A percentile compares a stretch with the other conserved stretches of the same genome.
Conservation (phyloP, 495 filamentous ascomycete species). For the Friedmanniomyces endolithicus region DNA sequence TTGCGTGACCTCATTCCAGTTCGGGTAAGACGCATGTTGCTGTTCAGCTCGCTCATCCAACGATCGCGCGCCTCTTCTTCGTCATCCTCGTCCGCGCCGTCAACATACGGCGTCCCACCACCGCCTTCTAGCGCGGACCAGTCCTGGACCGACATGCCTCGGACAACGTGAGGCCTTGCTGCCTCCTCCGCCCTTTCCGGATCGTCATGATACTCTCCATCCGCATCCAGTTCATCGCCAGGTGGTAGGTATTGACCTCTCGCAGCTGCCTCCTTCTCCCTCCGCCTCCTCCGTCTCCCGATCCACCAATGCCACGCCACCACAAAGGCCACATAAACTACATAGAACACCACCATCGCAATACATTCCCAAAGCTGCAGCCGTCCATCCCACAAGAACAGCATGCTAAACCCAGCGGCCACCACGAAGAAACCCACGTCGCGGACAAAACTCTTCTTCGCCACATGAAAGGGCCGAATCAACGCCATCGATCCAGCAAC, state of each 20-base stretch:
- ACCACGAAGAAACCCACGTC: slow-evolving; percentile 91
- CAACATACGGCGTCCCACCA: not conserved
- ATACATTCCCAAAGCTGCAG: slow-evolving; percentile 80
- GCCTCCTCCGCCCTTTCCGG: slow-evolving; percentile 46
- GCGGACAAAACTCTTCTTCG: slow-evolving; percentile 74
- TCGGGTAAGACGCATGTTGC: slow-evolving; percentile 80
- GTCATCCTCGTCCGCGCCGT: slow-evolving; percentile 40
- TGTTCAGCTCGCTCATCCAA: slow-evolving; percentile 71
- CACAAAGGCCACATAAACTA: slow-evolving; percentile 81
- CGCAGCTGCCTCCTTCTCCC: slow-evolving; percentile 54
- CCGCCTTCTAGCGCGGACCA: slow-evolving; percentile 56
- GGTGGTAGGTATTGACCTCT: slow-evolving; percentile 60
- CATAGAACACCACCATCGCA: slow-evolving; percentile 82
- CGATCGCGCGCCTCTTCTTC: slow-evolving; percentile 61
- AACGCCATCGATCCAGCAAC: slow-evolving; percentile 98
- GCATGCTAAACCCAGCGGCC: slow-evolving; percentile 76
- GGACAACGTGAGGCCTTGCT: slow-evolving; percentile 38
- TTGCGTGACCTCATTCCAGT: slow-evolving; percentile 48
- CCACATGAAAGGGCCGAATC: slow-evolving; percentile 83
- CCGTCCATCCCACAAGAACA: slow-evolving; percentile 73
- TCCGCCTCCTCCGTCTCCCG: slow-evolving; percentile 43
- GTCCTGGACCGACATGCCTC: slow-evolving; percentile 47
- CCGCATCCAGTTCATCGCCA: slow-evolving; percentile 55
- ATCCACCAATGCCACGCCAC: slow-evolving; percentile 87
- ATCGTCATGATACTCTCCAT: slow-evolving; percentile 56